phyloP scores from a whole-genome alignment of 148 eudicot genomes.

The Vaccinium vitisidaea region DNA sequence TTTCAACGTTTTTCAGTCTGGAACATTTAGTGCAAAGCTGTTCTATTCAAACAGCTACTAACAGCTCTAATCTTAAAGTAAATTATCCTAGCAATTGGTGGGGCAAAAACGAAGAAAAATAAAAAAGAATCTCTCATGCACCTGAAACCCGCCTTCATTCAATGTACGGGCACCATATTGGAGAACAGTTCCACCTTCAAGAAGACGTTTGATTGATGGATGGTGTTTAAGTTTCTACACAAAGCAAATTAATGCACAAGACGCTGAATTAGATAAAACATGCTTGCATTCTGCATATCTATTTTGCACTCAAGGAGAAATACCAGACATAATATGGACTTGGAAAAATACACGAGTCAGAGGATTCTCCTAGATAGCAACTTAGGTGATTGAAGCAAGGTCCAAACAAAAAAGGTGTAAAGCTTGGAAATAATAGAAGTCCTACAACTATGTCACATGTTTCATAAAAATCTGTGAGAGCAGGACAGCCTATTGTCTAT shows the following conservation, averaged over 20 bases:
- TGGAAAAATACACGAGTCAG: background rate
- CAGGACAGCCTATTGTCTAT: background rate
- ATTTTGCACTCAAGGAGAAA: background rate
- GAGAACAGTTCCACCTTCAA: constrained; percentile 86
- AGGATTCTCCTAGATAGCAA: background rate
- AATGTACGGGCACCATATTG: constrained; percentile 96
- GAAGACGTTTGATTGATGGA: constrained; percentile 75
- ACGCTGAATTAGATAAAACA: background rate
- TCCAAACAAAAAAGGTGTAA: background rate
- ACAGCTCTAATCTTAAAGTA: background rate
- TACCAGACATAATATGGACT: background rate
- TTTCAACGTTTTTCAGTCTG: background rate
- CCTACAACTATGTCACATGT: background rate
- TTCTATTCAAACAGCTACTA: background rate
- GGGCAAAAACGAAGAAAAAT: background rate
- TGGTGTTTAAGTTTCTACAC: constrained; percentile 82
- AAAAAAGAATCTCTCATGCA: constrained; percentile 24
- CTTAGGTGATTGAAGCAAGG: background rate
- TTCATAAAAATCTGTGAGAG: background rate
- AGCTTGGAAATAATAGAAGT: background rate
- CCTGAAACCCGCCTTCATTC: constrained; percentile 99
- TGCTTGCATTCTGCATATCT: background rate
- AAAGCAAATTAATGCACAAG: constrained; percentile 8
- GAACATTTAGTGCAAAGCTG: background rate
- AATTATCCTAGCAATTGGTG: background rate